phyloP scores from a whole-genome alignment of 1,284 basidiomycete genomes.

The Dichomitus squalens region DNA sequence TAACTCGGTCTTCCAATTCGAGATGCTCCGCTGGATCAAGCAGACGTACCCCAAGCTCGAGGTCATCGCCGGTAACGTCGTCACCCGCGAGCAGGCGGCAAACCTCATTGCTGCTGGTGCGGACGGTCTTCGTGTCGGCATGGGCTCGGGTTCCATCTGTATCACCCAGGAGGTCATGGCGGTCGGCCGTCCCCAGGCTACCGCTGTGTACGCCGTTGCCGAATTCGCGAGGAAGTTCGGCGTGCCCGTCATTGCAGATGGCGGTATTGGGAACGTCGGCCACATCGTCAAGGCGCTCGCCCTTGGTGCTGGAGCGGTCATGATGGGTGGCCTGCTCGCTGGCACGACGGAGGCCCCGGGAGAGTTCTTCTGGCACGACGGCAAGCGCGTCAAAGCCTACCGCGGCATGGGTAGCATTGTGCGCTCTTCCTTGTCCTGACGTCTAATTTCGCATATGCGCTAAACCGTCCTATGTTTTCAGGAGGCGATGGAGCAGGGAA shows the following conservation, averaged over 20 bases:
- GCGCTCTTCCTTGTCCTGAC: conserved; percentile 15
- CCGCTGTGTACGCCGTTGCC: conserved; percentile 92
- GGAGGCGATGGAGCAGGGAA: conserved; percentile 94
- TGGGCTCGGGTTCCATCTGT: conserved; percentile 98
- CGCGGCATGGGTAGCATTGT: conserved; percentile 94
- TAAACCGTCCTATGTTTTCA: conserved; percentile 11
- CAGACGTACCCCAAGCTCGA: conserved; percentile 81
- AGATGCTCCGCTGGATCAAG: conserved; percentile 98
- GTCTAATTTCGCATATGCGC: background rate
- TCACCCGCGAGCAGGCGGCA: conserved; percentile 97
- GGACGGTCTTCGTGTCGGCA: conserved; percentile 92
- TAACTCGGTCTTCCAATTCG: conserved; percentile 92
- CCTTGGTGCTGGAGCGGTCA: conserved; percentile 93
- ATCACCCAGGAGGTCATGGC: conserved; percentile 99
- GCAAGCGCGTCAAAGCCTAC: conserved; percentile 98
- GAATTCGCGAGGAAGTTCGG: conserved; percentile 95
- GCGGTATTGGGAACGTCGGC: conserved; percentile 94
- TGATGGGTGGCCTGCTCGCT: conserved; percentile 98
- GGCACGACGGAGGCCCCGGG: conserved; percentile 98
- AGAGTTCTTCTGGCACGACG: conserved; percentile 99
- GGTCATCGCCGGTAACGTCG: conserved; percentile 96
- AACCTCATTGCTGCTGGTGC: conserved; percentile 93
- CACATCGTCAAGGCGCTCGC: conserved; percentile 97
- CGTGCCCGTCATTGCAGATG: conserved; percentile 98
- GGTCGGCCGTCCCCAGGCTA: conserved; percentile 97